A percentile compares a stretch with the other conserved stretches of the same genome.
phyloP scores from a whole-genome alignment of 352 stramenopile species.

The Globisporangium camurandrum region DNA sequence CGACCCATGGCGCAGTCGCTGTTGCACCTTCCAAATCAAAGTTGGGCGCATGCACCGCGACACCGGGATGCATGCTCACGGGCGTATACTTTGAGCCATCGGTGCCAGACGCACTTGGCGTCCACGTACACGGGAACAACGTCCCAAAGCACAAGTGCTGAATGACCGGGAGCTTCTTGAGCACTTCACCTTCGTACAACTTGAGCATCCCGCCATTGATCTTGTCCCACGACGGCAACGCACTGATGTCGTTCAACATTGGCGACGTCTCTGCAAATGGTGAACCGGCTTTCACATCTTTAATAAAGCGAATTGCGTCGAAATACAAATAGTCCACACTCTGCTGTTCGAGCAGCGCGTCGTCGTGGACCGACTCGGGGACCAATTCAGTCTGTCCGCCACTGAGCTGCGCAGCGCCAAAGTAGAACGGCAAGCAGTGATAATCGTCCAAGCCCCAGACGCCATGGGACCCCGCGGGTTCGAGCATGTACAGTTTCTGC shows the following conservation, averaged over 20 bases:
- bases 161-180: conserved; percentile 97
- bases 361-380: conserved; percentile 73
- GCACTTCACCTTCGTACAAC: conserved; percentile 93
- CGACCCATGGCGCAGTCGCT: conserved; percentile 58
- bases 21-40: conserved; percentile 54
- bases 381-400: conserved; percentile 63
- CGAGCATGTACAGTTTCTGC: conserved; percentile 96
- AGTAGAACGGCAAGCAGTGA: conserved; percentile 97
- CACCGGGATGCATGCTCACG: conserved; percentile 37
- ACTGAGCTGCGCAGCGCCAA: conserved; percentile 94
- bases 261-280: conserved; percentile 91
- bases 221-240: conserved; percentile 87
- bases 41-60: conserved; percentile 56
- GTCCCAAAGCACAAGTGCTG: conserved; percentile 98
- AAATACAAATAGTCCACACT: conserved; percentile 89
- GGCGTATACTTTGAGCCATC: conserved; percentile 34
- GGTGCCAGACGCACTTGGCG: conserved; percentile 37
- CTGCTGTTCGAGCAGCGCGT: conserved; percentile 47
- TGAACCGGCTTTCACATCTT: conserved; percentile 84
- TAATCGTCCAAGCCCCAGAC: conserved; percentile 99
- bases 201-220: conserved; percentile 88
- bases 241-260: conserved; percentile 92
- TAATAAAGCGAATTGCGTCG: conserved; percentile 90
- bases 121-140: conserved; percentile 85
- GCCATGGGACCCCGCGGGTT: conserved; percentile 97